A percentile compares a stretch with the other conserved stretches of the same genome.
Evolutionary conservation across 768 basidiomycete species (phyloP).

Genomic region (Pleurotus eryngii): DNA sequence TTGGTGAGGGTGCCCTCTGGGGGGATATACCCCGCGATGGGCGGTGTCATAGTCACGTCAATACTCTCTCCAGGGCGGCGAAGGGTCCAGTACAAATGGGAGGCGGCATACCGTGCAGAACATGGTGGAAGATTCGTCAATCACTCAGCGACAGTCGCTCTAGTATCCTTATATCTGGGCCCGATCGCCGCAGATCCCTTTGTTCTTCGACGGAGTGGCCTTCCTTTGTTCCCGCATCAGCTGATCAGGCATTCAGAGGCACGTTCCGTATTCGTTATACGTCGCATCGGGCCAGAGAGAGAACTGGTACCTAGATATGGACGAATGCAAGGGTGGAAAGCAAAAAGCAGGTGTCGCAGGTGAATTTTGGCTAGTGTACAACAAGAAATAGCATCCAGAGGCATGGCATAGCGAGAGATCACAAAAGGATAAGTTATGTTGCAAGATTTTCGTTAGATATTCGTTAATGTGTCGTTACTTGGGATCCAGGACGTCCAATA

Average conservation of each 20-base stretch:
- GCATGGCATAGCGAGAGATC: not conserved
- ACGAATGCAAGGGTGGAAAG: no score
- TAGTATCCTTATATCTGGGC: no score
- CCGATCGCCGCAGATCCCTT: no score
- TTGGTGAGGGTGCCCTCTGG: constrained; percentile 15
- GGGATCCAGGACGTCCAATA: constrained; percentile 42
- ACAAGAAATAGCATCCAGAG: not conserved
- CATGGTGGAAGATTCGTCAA: constrained; percentile 8
- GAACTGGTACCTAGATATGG: no score
- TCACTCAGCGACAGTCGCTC: no score
- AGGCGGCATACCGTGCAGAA: constrained; percentile 24
- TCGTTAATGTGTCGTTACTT: constrained; percentile 8
- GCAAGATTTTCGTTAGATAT: no score
- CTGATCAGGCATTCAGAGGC: no score
- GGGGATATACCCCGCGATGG: constrained; percentile 9
- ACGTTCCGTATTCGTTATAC: no score
- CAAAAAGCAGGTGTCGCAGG: no score
- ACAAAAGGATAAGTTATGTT: constrained; percentile 5
- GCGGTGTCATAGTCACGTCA: not conserved
- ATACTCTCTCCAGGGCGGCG: not conserved
- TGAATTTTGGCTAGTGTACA: not conserved
- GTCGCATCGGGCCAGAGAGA: no score
- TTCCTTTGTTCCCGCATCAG: no score
- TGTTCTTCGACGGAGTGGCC: no score
- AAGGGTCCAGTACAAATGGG: constrained; percentile 18